Evolutionary conservation across 768 basidiomycete species (phyloP).

Genomic region (Ephemerocybe angulata): DNA sequence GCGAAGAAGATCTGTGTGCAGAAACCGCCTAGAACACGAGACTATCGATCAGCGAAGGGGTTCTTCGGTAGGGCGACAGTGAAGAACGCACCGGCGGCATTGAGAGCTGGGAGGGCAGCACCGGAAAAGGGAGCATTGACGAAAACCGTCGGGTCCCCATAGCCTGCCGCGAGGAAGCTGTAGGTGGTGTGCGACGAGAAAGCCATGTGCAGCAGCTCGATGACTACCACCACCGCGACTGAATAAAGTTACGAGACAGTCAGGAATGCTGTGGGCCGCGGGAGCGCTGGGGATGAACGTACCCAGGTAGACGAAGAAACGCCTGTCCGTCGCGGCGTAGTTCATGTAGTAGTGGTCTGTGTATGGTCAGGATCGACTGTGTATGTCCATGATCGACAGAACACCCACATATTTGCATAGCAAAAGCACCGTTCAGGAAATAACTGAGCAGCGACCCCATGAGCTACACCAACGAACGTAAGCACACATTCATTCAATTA

Average conservation of each 20-base stretch:
- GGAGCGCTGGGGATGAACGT: neutral
- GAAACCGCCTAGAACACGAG: neutral
- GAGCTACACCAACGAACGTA: neutral
- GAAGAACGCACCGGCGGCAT: neutral
- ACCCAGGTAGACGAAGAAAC: constrained; percentile 3
- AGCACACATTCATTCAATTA: neutral
- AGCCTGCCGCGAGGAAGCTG: neutral
- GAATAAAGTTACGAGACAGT: neutral
- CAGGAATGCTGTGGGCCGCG: neutral
- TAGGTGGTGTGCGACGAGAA: constrained; percentile 4
- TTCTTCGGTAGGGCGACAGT: too few species aligned
- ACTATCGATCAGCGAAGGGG: neutral
- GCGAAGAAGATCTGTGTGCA: constrained; percentile 5
- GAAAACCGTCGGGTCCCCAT: neutral
- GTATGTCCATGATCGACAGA: neutral
- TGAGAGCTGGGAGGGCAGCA: constrained; percentile 4
- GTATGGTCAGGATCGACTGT: neutral
- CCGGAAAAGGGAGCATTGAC: neutral
- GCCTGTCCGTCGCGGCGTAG: constrained; percentile 1
- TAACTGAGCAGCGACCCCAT: constrained; percentile 3
- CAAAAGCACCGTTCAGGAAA: constrained; percentile 5
- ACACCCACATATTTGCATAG: constrained; percentile 3
- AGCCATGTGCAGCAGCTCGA: neutral
- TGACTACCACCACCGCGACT: neutral
- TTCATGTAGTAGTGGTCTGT: constrained; percentile 6